These are phyloP conservation scores for Ajuga chamaepitys DNA, from an alignment of 257 asterid species.

Conservation along the genomic window DNA sequence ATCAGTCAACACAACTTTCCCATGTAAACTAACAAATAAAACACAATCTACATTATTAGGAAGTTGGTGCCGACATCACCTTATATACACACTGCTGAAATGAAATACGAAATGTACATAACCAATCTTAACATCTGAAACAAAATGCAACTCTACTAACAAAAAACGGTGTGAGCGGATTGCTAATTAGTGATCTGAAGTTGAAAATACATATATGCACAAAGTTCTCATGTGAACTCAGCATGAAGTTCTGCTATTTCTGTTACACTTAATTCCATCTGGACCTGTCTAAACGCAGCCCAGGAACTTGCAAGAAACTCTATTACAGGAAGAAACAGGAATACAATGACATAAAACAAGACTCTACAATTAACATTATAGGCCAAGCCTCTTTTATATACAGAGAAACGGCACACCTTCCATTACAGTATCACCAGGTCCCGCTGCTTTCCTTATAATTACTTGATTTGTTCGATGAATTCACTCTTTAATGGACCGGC, in stretches of 20 bases:
- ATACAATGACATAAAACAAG: constrained; percentile 24
- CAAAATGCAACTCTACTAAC: not conserved
- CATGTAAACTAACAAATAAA: too few species aligned
- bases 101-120: not conserved
- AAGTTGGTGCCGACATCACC: too few species aligned
- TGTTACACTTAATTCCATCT: constrained; percentile 15
- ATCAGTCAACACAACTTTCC: too few species aligned
- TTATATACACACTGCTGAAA: not conserved
- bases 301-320: constrained; percentile 17
- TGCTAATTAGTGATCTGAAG: not conserved
- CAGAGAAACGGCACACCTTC: constrained; percentile 27
- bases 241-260: not conserved
- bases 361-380: constrained; percentile 31
- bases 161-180: not conserved
- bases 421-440: constrained; percentile 18
- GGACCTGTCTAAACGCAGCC: constrained; percentile 21
- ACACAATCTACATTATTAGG: too few species aligned
- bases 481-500: constrained; percentile 13
- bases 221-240: not conserved
- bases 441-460: constrained; percentile 11
- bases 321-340: constrained; percentile 22
- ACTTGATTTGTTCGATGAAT: constrained; percentile 13
- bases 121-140: not conserved
- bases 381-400: constrained; percentile 35
- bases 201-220: not conserved